phyloP scores from a whole-genome alignment of 2,329 filamentous ascomycete species.

The Orbilia quercus region DNA sequence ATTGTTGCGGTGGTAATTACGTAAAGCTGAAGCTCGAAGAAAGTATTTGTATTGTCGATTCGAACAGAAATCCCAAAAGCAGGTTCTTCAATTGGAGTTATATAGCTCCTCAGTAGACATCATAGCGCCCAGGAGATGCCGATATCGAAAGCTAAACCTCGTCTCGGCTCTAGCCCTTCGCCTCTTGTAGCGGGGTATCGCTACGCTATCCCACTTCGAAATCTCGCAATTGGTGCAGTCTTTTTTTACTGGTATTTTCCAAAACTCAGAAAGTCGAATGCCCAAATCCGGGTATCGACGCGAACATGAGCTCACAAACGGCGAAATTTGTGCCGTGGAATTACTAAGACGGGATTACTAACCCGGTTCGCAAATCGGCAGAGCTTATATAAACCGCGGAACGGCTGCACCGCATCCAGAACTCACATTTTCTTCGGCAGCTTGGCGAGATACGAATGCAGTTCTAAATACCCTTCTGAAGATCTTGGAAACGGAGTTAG shows the following conservation, averaged over 20 bases:
- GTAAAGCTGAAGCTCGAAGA: neutral
- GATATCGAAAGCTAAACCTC: no score
- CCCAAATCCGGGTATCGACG: conserved; percentile 29
- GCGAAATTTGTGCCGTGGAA: conserved; percentile 55
- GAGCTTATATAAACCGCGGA: conserved; percentile 8
- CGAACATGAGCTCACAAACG: conserved; percentile 14
- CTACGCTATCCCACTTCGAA: conserved; percentile 30
- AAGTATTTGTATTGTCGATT: neutral
- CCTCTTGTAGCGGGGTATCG: conserved; percentile 7
- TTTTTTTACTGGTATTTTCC: neutral
- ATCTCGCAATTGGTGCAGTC: conserved; percentile 30
- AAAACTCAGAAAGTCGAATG: neutral
- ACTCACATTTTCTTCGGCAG: neutral
- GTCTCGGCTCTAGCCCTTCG: neutral
- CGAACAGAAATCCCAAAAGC: neutral
- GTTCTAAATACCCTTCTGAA: neutral
- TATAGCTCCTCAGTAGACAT: neutral
- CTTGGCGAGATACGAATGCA: neutral
- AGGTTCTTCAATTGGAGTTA: conserved; percentile 19
- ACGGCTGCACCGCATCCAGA: conserved; percentile 13
- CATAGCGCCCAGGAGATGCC: neutral
- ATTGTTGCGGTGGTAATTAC: neutral
- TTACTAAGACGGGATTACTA: conserved; percentile 38
- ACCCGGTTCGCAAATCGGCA: conserved; percentile 18
- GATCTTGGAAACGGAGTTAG: conserved; percentile 30